Percentiles rank a stretch among this genome's conserved stretches.
phyloP scores from a whole-genome alignment of 177 flowering plant species.

The Vitis hybrid region DNA sequence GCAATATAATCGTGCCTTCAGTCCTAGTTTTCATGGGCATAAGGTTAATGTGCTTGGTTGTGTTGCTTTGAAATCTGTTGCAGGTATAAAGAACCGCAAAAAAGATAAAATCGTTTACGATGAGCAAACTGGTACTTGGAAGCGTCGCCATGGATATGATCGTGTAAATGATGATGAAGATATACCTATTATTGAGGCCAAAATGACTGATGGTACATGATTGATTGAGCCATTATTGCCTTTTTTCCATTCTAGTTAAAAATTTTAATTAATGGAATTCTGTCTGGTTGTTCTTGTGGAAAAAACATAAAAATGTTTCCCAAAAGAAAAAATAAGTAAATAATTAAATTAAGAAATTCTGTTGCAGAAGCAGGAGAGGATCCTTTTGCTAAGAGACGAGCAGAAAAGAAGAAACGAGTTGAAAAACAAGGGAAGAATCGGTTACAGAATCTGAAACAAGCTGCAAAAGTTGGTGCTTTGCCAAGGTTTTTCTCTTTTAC shows the following conservation, averaged over 20 bases:
- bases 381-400: conserved; percentile 74
- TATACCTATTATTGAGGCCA: conserved; percentile 84
- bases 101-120: conserved; percentile 77
- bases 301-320: too few relatives aligned
- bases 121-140: conserved; percentile 81
- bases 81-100: conserved; percentile 80
- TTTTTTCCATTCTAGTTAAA: neutral
- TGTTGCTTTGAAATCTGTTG: conserved; percentile 12
- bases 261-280: too few relatives aligned
- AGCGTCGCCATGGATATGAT: conserved; percentile 89
- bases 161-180: conserved; percentile 88
- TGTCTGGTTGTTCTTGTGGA: too few relatives aligned
- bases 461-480: conserved; percentile 78
- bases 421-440: conserved; percentile 84
- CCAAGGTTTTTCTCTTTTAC: conserved; percentile 58
- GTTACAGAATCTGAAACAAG: conserved; percentile 70
- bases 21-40: too few relatives aligned
- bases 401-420: conserved; percentile 69
- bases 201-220: conserved; percentile 70
- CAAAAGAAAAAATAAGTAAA: too few relatives aligned
- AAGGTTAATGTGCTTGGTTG: neutral
- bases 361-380: conserved; percentile 75
- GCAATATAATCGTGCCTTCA: too few relatives aligned
- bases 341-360: neutral
- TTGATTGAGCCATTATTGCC: neutral